Base-by-base conservation (phyloP, 1,284 basidiomycete genomes). In the Trichosporon coremiiforme region DNA sequence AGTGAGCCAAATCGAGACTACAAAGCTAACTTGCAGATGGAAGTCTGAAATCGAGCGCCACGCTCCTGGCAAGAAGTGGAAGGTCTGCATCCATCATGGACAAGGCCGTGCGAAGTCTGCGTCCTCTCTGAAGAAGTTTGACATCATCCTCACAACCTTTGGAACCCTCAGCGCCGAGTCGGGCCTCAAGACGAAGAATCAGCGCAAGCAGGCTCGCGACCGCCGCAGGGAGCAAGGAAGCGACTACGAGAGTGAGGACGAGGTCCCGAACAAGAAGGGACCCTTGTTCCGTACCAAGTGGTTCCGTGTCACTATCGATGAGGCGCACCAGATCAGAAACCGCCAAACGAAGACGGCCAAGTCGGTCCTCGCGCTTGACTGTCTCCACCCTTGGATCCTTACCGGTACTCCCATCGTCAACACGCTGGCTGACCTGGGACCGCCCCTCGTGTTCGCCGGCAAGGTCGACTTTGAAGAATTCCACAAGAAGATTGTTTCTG, bases 261-360 rank as follows among this genome's bases (percentile, higher is more conserved):
- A 64, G 74, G 73, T 25, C 70, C 75, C 47, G 74, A 68, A 20
- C 74, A 76, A 65, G 72, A 76, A 74, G 62, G 82, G 81, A 1
- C 79, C 80, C 4, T 68, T 84, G 2, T 77, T 82, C 41, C 67
- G 77, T 29, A 73, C 79, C 29, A 70, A 77, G 9, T 84, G 80
- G 78, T 85, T 80, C 71, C 75, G 85, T 17, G 76, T 85, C 62
- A 78, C 85, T 36, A 73, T 85, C 13, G 85, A 85, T 70, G 85
- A 86, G 70, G 83, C 83, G 0, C 83, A 79, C 60, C 38, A 68
- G 66, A 67, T 69, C 45, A 75, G 84, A 29, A 85, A 84, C 70
- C 75, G 73, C 50, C 68, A 67, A 2, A 84, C 82, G 0, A 75
- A 74, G 47, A 75, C 77, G 0, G 74, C 79, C 8, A 76, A 78